Evolutionary conservation across 257 asterid species (phyloP), one percentile per base, ranked within the genome.

Genomic region (Solanum microdontum): DNA sequence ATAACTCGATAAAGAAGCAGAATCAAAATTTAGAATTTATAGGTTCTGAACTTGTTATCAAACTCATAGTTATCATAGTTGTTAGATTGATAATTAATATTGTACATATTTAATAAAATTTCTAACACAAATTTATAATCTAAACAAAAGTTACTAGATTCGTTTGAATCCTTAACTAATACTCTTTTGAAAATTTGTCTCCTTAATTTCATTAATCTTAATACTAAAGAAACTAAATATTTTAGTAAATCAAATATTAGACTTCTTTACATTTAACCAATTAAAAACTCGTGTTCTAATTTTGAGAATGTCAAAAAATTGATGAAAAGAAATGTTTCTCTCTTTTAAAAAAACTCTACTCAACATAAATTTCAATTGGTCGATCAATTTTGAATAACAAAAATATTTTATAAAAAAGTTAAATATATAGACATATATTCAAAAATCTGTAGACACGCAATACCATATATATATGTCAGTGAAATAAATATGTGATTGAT

Each of bases 31-130:
- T 19, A 55, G 64, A 55, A 3, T 55, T 55, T 55, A 55, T 55
- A 0, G 0, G 0, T 17, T 55, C 0, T 3, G 4, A 55, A 55
- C n/a, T 55, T 17, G 1, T 1, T 6, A 55, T 55, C 4, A 7
- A 55, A 17, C 8, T 17, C 9, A 17, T 6, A 6, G 10, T 55
- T 55, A 55, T 6, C 8, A 51, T 55, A 55, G n/a, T 55, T 17
- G 64, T 17, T 17, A 55, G 64, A 55, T 17, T 55, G n/a, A 55
- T 19, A 19, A 55, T 19, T 55, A 55, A 17, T 51, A 51, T 1
- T 0, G 0, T 17, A 17, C 4, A 55, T 55, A 21, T 55, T 55
- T 19, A 55, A 19, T 2, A 12, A 45, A 39, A 8, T 0, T 9
- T 39, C 45, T 2, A 48, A 4, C 10, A 55, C 64, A 7, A 19